phyloP scores from a whole-genome alignment of 176 grass and related monocot genomes.

The Dendrocalamus sinicus region DNA sequence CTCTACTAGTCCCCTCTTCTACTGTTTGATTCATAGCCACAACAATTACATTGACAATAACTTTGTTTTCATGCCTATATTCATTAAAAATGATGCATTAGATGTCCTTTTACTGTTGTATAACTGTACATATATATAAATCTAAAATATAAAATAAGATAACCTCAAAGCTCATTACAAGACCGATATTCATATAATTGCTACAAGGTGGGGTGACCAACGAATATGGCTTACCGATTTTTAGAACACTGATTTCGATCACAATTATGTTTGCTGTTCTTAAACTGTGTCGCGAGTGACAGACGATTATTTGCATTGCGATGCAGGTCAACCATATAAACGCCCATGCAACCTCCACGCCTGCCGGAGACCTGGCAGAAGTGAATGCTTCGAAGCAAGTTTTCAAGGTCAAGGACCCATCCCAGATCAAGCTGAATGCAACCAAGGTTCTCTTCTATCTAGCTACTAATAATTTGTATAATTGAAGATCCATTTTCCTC shows the following conservation, averaged over 20 bases:
- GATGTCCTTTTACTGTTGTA: too few relatives aligned
- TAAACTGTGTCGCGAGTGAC: neutral
- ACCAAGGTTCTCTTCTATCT: conserved; percentile 48
- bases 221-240: too few relatives aligned
- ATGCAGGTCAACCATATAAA: conserved; percentile 70
- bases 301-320: neutral
- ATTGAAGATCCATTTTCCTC: neutral
- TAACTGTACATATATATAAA: too few relatives aligned
- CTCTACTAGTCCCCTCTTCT: too few relatives aligned
- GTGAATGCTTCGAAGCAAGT: conserved; percentile 50
- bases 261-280: neutral
- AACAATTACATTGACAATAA: too few relatives aligned
- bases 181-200: too few relatives aligned
- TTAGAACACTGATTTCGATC: neutral
- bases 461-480: neutral
- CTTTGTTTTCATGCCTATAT: too few relatives aligned
- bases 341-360: conserved; percentile 64
- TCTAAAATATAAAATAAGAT: too few relatives aligned
- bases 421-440: conserved; percentile 55
- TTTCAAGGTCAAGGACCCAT: conserved; percentile 43
- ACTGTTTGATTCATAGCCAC: too few relatives aligned
- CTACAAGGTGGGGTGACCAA: too few relatives aligned
- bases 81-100: too few relatives aligned
- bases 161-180: too few relatives aligned
- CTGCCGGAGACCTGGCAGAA: conserved; percentile 55